Percentiles rank a stretch among this genome's conserved stretches.
phyloP scores from a whole-genome alignment of 2,329 filamentous ascomycete genomes.

The Pseudogymnoascus verrucosus region DNA sequence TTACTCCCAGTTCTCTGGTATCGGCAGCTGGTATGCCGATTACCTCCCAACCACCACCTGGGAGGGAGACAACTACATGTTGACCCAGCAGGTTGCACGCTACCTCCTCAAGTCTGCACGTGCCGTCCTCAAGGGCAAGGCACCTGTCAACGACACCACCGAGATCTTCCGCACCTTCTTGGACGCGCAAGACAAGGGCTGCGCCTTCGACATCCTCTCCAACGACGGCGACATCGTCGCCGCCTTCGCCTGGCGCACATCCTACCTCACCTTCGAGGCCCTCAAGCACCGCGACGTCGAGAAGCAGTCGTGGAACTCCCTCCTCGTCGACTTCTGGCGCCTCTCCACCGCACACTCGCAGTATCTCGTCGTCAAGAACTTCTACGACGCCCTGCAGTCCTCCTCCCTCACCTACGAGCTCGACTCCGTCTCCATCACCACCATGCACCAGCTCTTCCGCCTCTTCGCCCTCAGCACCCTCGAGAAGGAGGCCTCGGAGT shows the following conservation, averaged over 20 bases:
- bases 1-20: conserved; percentile 68
- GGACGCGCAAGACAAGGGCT: conserved; percentile 58
- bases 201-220: conserved; percentile 66
- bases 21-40: conserved; percentile 66
- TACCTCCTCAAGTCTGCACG: conserved; percentile 70
- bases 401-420: conserved; percentile 44
- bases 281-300: conserved; percentile 66
- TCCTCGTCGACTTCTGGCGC: conserved; percentile 71
- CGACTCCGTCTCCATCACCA: conserved; percentile 45
- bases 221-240: conserved; percentile 62
- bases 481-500: conserved; percentile 61
- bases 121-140: conserved; percentile 56
- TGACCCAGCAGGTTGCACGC: conserved; percentile 69
- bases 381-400: conserved; percentile 60
- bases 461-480: conserved; percentile 59
- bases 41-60: conserved; percentile 60
- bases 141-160: conserved; percentile 60
- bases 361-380: conserved; percentile 72
- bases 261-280: conserved; percentile 68
- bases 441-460: conserved; percentile 60
- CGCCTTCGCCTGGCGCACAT: conserved; percentile 68
- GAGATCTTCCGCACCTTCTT: conserved; percentile 59
- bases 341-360: conserved; percentile 68
- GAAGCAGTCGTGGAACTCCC: conserved; percentile 69
- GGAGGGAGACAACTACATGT: conserved; percentile 79